These are phyloP conservation scores for Withania somnifera DNA, from an alignment of 305 asterid species.

Conservation along the genomic window DNA sequence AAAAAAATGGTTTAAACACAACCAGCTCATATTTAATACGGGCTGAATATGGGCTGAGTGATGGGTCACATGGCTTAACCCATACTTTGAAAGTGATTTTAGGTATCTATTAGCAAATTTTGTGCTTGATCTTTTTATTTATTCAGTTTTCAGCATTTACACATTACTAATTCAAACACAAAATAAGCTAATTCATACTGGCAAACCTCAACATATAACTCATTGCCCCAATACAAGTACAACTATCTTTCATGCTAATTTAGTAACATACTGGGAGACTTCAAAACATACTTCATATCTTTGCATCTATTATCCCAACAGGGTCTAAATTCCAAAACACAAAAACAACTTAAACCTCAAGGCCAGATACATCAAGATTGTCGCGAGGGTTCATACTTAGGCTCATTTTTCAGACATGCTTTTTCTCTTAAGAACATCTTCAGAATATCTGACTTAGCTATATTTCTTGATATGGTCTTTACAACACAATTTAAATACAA, in stretches of 20 bases:
- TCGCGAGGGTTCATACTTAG: background rate
- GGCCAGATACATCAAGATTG: background rate
- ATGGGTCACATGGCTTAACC: background rate
- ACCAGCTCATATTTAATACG: background rate
- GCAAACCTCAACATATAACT: background rate
- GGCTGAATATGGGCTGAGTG: background rate
- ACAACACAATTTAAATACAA: background rate
- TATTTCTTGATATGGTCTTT: background rate
- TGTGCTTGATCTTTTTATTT: background rate
- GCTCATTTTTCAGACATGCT: background rate
- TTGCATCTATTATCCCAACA: background rate
- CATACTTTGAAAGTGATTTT: background rate
- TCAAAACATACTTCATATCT: background rate
- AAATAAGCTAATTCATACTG: background rate
- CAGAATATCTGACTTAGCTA: background rate
- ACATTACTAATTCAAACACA: background rate
- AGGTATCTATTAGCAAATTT: background rate
- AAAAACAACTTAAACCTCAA: background rate
- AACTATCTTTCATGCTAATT: background rate
- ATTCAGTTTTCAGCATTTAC: background rate
- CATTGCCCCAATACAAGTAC: background rate
- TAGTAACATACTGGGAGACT: background rate
- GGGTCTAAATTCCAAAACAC: background rate
- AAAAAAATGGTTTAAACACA: background rate
- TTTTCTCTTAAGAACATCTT: background rate